These are phyloP conservation scores for Colletotrichum sp. DNA, from an alignment of 2,329 filamentous ascomycete species.

Conservation along the genomic window DNA sequence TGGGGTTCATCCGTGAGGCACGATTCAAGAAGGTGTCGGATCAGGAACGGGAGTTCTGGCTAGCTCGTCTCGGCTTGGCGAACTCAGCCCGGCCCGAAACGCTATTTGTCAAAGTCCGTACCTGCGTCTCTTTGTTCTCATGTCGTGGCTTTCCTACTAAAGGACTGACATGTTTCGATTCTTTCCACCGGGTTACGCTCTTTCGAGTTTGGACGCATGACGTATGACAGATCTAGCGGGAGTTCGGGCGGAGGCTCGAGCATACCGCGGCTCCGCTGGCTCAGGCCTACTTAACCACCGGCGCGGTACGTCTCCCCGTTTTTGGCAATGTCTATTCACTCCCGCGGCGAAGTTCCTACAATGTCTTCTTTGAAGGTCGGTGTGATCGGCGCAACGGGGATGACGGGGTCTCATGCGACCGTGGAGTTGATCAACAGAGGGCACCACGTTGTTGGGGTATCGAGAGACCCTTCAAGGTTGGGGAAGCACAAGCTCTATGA, in stretches of 20 bases:
- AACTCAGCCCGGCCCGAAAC: neutral
- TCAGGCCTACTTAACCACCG: neutral
- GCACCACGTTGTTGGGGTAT: neutral
- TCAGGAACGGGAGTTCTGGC: neutral
- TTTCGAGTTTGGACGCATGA: neutral
- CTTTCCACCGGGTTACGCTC: neutral
- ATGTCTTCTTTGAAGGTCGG: neutral
- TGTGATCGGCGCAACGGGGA: neutral
- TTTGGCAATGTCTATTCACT: neutral
- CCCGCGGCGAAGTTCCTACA: too few species aligned
- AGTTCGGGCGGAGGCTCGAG: slow-evolving; percentile 9
- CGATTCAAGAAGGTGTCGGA: neutral
- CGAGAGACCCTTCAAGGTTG: neutral
- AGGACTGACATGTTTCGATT: neutral
- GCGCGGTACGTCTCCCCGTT: neutral
- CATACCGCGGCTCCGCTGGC: neutral
- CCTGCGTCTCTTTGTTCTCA: neutral
- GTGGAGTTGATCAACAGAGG: neutral
- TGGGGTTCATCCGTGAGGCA: neutral
- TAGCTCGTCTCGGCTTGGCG: neutral
- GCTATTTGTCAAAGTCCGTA: neutral
- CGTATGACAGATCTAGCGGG: neutral
- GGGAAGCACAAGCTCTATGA: neutral
- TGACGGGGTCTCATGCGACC: slow-evolving; percentile 1
- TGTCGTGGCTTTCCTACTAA: neutral